Evolutionary conservation across 352 stramenopile species (phyloP).

Genomic region (Phytophthora vignae): DNA sequence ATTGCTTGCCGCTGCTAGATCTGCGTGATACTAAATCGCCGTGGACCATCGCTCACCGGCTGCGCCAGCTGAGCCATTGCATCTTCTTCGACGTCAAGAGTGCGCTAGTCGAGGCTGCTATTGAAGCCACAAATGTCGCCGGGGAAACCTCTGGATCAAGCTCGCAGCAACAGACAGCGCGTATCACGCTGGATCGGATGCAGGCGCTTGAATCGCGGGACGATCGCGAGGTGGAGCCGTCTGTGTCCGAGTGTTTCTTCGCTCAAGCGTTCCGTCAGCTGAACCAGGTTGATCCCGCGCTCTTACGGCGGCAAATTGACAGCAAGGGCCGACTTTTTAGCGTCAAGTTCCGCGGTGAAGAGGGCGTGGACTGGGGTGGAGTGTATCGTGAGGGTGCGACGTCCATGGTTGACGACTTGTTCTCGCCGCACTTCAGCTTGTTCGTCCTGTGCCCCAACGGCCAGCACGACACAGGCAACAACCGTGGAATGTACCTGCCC

Average conservation of each 20-base stretch:
- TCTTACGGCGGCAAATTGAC: slow-evolving; percentile 91
- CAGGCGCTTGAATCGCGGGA: slow-evolving; percentile 89
- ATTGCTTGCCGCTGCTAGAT: slow-evolving; percentile 78
- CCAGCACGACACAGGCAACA: slow-evolving; percentile 87
- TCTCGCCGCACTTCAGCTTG: slow-evolving; percentile 84
- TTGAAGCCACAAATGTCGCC: slow-evolving; percentile 74
- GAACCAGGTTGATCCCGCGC: slow-evolving; percentile 78
- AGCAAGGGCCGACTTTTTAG: slow-evolving; percentile 90
- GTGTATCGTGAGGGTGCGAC: slow-evolving; percentile 90
- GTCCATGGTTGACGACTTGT: slow-evolving; percentile 91
- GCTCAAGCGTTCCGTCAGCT: slow-evolving; percentile 94
- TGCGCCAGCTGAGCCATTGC: slow-evolving; percentile 83
- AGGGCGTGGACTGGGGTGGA: slow-evolving; percentile 91
- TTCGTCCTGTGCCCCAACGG: slow-evolving; percentile 90
- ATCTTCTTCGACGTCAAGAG: slow-evolving; percentile 92
- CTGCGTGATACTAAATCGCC: slow-evolving; percentile 72
- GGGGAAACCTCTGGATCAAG: slow-evolving; percentile 55
- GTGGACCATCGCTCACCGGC: slow-evolving; percentile 78
- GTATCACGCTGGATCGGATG: slow-evolving; percentile 87
- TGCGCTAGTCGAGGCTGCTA: slow-evolving; percentile 77
- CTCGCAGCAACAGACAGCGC: slow-evolving; percentile 72
- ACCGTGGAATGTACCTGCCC: slow-evolving; percentile 89
- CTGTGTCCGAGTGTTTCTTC: slow-evolving; percentile 94
- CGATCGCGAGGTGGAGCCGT: slow-evolving; percentile 87
- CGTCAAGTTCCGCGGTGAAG: slow-evolving; percentile 91